Conservation (phyloP, 257 asterid species). For the Primulina tabacum region DNA sequence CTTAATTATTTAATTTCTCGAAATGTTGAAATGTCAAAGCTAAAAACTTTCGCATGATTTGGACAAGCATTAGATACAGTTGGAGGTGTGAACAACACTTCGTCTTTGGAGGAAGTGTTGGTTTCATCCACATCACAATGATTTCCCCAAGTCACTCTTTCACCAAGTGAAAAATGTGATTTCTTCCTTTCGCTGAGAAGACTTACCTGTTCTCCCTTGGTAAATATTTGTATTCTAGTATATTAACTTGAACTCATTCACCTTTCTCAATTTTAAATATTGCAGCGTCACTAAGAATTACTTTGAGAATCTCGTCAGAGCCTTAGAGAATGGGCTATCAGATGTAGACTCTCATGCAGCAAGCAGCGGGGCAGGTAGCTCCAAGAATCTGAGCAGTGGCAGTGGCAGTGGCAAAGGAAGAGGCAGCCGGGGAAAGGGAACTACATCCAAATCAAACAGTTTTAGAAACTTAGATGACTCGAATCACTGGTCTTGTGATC, state of each 20-base stretch:
- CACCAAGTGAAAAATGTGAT: not conserved
- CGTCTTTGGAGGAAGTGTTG: not conserved
- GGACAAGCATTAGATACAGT: not conserved
- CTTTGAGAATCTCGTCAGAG: constrained; percentile 88
- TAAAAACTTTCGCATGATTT: not conserved
- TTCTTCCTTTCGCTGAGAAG: not conserved
- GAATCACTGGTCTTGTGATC: constrained; percentile 72
- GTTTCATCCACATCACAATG: not conserved
- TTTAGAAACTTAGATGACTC: constrained; percentile 54
- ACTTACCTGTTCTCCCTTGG: not conserved
- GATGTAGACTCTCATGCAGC: constrained; percentile 69
- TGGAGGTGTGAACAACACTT: not conserved
- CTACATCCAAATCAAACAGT: constrained; percentile 56
- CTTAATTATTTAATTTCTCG: too few species aligned
- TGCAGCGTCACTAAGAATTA: constrained; percentile 90
- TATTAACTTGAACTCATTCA: not conserved
- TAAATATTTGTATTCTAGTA: not conserved
- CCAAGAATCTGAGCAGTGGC: constrained; percentile 49
- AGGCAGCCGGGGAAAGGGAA: constrained; percentile 60
- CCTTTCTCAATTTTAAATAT: constrained; percentile 14
- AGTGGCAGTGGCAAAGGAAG: constrained; percentile 55
- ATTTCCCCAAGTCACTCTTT: not conserved
- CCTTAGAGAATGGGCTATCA: constrained; percentile 81
- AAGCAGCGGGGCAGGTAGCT: constrained; percentile 55
- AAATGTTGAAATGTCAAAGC: not conserved